Evolutionary conservation across 352 stramenopile species (phyloP), one percentile per base, ranked within the genome.

Genomic region (Globisporangium nunn): DNA sequence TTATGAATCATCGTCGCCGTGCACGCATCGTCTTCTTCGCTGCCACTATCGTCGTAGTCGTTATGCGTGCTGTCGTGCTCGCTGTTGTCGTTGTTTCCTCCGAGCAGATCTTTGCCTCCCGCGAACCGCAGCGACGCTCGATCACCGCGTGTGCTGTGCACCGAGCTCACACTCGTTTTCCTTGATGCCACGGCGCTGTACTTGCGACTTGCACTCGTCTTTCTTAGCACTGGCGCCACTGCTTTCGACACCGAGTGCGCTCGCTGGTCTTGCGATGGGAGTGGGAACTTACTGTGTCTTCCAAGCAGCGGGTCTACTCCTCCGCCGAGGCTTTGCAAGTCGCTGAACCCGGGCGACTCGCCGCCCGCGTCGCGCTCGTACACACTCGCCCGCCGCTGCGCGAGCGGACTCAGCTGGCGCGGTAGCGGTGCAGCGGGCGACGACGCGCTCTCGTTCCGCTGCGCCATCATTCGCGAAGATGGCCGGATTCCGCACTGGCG

Each of bases 351-450:
- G 43, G 15, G 3, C 3, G 15, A 3, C 43, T 14, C 43, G 17
- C 43, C 43, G 18, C 18, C n/a, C n/a, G 17, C 18, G 43, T 48
- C 43, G n/a, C 43, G 29, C 11, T 14, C 31, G 23, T 54, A 41
- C 4, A 33, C 56, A 14, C 50, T 62, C 47, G 46, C 30, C 2
- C 43, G 28, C n/a, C 46, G 40, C 12, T 35, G 40, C 23, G 39
- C 52, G 17, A 73, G 50, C 23, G 66, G 66, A 53, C 67, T 63
- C 11, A 73, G 54, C 50, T 70, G 62, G 33, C 62, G 66, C 29
- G 62, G 66, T 23, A 23, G 23, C 11, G 51, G 43, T 10, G 37
- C 23, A 14, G 48, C 28, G 10, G 46, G 12, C 6, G 29, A 30
- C 17, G 37, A 2, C 11, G 37, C 4, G 37, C 11, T 43, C 37